Evolutionary conservation across 495 filamentous ascomycete species (phyloP), one percentile per base, ranked within the genome.

Genomic region (Hyphodiscus hymeniophilus): DNA sequence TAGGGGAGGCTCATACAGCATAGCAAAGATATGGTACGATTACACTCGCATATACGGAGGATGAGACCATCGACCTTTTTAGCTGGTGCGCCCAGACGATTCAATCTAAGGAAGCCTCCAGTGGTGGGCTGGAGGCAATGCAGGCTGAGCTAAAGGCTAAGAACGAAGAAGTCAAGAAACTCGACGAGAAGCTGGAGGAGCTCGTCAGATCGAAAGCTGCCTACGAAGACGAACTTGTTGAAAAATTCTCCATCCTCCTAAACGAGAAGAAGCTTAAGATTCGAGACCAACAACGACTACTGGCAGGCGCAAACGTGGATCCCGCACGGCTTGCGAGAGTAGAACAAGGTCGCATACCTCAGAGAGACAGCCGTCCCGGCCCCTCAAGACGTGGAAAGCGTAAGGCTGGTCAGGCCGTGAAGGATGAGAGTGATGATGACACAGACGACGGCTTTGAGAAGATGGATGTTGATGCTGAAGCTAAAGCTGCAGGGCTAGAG

Each of bases 201-300:
- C 72, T 90, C 22, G 69, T 77, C n/a, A 65, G 65, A 31, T 68
- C 81, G 10, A 88, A 88, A 54, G 66, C 64, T 34, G 76, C 78
- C 15, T 76, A 88, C 46, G 87, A 95, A 57, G 69, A 75, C 15
- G 75, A 81, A 42, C 61, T 94, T 4, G 64, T 94, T 2, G 71
- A 76, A 31, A 89, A 86, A 59, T 87, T 89, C 46, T 73, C 73
- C 28, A 70, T 75, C 16, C 62, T 94, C 1, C 63, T 95, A 0
- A 95, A 95, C 53, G 80, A 82, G 56, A 95, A 95, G 65, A 95
- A 95, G 63, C 68, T 86, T n/a, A 94, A 92, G 64, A 91, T 95
- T 18, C 69, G 87, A 23, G 83, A 91, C 51, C 85, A 92, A 60
- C 82, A 88, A 51, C 73, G 81, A 16, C 55, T 89, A 7, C 61